These are phyloP conservation scores for Ustilago lituana DNA, from an alignment of 1,284 basidiomycete genomes.

Conservation along the genomic window DNA sequence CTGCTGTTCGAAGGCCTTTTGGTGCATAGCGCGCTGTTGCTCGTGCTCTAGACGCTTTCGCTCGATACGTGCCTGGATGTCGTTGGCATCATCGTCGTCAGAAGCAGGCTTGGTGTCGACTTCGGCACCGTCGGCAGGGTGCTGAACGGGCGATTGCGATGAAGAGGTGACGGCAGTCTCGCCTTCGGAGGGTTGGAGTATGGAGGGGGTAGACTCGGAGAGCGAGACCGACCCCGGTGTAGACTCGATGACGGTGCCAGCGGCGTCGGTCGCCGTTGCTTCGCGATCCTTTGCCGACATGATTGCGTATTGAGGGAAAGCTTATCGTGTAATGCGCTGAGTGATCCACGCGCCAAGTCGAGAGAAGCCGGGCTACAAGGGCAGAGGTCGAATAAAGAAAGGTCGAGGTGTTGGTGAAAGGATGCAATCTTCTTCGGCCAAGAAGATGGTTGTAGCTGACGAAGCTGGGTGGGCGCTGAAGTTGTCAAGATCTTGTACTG, in stretches of 20 bases:
- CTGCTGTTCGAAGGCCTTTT: slow-evolving; percentile 56
- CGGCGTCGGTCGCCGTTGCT: slow-evolving; percentile 9
- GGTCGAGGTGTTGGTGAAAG: too few relatives aligned
- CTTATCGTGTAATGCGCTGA: not conserved
- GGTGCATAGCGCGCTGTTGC: slow-evolving; percentile 53
- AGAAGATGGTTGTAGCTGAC: too few relatives aligned
- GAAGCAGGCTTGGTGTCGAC: not conserved
- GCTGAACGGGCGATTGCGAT: slow-evolving; percentile 16
- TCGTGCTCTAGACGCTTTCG: slow-evolving; percentile 57
- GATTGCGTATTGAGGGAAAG: not conserved
- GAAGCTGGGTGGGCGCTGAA: too few relatives aligned
- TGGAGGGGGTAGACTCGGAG: slow-evolving; percentile 44
- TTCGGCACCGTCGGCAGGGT: slow-evolving; percentile 16
- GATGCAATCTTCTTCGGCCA: too few relatives aligned
- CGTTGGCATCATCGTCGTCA: slow-evolving; percentile 24
- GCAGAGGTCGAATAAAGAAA: not conserved
- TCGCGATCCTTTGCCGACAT: slow-evolving; percentile 26
- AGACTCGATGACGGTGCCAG: slow-evolving; percentile 18
- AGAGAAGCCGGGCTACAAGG: not conserved
- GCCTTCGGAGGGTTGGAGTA: slow-evolving; percentile 21
- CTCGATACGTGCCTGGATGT: slow-evolving; percentile 50
- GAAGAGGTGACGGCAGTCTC: slow-evolving; percentile 31
- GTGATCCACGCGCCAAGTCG: not conserved
- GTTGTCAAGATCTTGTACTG: not conserved
- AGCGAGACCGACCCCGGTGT: slow-evolving; percentile 36